Conservation (phyloP, 2,329 filamentous ascomycete genomes). For the Botrytis hyacinthi region DNA sequence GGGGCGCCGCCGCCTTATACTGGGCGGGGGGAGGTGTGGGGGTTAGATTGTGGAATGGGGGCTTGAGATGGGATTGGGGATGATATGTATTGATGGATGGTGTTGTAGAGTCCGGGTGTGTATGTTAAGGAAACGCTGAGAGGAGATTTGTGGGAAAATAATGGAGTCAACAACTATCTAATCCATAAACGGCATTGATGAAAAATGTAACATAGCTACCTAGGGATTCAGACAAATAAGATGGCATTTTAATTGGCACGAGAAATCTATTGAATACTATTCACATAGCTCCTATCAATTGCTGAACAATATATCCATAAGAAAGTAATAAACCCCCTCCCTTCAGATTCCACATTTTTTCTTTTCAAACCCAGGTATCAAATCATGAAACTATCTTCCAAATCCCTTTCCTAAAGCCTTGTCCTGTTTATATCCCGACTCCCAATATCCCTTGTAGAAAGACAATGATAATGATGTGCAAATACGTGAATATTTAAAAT, state of each 20-base stretch:
- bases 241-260: neutral
- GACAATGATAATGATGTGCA: neutral
- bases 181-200: neutral
- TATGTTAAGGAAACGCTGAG: neutral
- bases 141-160: neutral
- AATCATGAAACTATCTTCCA: neutral
- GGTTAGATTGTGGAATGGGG: neutral
- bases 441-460: neutral
- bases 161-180: neutral
- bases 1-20: neutral
- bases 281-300: neutral
- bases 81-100: neutral
- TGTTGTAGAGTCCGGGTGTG: rapidly evolving
- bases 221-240: neutral
- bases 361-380: neutral
- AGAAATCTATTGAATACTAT: neutral
- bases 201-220: neutral
- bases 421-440: neutral
- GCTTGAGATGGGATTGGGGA: neutral
- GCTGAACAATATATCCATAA: neutral
- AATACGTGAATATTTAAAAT: neutral
- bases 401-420: neutral
- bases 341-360: neutral
- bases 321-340: neutral
- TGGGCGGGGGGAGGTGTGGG: neutral